phyloP scores from a whole-genome alignment of 2,329 filamentous ascomycete species.

The Trichoderma lentiforme region DNA sequence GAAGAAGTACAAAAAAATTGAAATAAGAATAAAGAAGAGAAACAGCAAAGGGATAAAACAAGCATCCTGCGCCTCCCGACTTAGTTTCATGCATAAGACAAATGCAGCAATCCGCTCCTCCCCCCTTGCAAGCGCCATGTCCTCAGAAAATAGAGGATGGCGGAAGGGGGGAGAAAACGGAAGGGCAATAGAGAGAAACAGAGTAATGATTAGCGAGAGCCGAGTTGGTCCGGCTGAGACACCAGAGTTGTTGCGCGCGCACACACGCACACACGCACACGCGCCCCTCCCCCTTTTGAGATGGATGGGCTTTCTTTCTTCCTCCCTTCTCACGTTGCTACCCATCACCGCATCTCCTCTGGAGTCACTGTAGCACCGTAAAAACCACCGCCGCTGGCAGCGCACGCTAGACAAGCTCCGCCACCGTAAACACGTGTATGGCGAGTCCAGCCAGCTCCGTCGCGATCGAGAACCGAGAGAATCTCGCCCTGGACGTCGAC shows the following conservation, averaged over 20 bases:
- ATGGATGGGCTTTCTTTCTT: background rate
- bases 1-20: background rate
- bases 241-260: background rate
- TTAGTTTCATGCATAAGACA: conserved; percentile 4
- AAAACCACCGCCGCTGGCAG: conserved; percentile 48
- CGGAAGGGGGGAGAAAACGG: background rate
- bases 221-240: background rate
- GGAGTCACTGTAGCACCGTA: conserved; percentile 54
- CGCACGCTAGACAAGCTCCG: conserved; percentile 55
- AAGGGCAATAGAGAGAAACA: background rate
- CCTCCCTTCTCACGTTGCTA: background rate
- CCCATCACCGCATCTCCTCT: conserved; percentile 45
- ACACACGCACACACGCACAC: background rate
- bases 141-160: background rate
- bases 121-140: conserved; percentile 3
- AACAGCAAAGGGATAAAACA: background rate
- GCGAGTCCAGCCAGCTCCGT: conserved; percentile 51
- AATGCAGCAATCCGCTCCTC: background rate
- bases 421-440: conserved; percentile 60
- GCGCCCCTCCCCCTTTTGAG: background rate
- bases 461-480: conserved; percentile 45
- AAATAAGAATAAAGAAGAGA: background rate
- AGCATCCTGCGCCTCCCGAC: conserved; percentile 1
- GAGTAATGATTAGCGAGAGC: background rate
- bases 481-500: conserved; percentile 50